Conservation (phyloP, 2,329 filamentous ascomycete genomes). For the Fonsecaea erecta region DNA sequence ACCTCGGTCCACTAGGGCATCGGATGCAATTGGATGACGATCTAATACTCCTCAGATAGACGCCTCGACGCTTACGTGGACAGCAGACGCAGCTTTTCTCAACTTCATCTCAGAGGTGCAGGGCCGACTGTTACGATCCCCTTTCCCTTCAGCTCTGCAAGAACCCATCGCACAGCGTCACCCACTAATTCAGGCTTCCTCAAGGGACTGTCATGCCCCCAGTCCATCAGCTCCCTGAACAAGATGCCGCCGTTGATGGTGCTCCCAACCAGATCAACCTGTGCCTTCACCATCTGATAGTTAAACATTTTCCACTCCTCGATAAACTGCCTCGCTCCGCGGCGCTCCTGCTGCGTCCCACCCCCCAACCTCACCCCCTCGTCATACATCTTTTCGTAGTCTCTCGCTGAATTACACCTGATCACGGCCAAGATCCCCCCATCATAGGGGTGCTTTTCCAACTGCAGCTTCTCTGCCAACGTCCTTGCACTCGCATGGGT, state of each 20-base stretch:
- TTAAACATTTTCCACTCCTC: conserved; percentile 13
- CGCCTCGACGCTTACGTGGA: not conserved
- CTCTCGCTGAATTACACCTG: conserved; percentile 41
- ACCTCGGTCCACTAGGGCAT: not conserved
- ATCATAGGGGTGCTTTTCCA: conserved; percentile 39
- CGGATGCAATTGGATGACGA: not conserved
- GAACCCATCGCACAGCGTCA: conserved; percentile 6
- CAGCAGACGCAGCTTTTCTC: not conserved
- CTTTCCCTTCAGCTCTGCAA: not conserved
- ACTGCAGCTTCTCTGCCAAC: conserved; percentile 43
- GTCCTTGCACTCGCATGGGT: conserved; percentile 25
- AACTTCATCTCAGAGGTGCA: not conserved
- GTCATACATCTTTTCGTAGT: conserved; percentile 44
- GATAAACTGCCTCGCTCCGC: conserved; percentile 17
- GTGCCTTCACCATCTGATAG: conserved; percentile 15
- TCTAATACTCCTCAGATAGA: too few species aligned
- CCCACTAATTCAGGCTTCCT: conserved; percentile 12
- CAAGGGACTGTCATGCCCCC: conserved; percentile 11
- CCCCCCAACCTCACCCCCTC: conserved; percentile 43
- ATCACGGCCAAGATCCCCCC: conserved; percentile 45
- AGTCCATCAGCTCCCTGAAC: conserved; percentile 8
- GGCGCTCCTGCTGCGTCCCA: conserved; percentile 42
- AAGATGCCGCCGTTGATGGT: not conserved
- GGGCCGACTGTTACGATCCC: not conserved
- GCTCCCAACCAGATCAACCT: conserved; percentile 15